Base-by-base conservation (phyloP, 1,284 basidiomycete genomes). In the Grifola frondosa region DNA sequence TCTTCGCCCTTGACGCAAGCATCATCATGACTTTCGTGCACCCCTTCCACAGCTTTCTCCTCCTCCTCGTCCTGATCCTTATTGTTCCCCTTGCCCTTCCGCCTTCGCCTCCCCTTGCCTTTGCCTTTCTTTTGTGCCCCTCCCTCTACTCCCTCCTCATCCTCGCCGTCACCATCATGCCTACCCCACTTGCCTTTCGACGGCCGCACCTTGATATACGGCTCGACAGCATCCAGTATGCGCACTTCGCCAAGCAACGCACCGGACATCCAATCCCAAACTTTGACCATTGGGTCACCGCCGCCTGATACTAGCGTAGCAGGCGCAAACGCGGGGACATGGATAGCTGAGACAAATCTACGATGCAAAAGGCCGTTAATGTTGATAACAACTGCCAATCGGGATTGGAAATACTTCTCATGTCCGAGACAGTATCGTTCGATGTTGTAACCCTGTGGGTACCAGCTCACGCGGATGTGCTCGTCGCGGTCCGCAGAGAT, bases 401-500 rank as follows among this genome's bases (percentile, higher is more conserved):
- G n/a, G 10, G 21, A 17, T 13, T 5, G 11, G 9, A 70, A 81
- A 55, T 51, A 94, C 89, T 84, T 88, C 54, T 76, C 74, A 59
- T 91, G 87, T 6, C 92, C 93, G 29, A 94, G 75, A 49, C 92
- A 88, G 64, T 83, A 96, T 45, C 76, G 78, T 62, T 96, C 90
- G 44, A 96, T 87, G 25, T 80, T 78, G 54, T 86, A 88, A 11
- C 91, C 86, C 46, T 86, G 72, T 0, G 94, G 94, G 60, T 80
- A 97, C 77, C 88, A 81, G 57, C 88, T 92, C n/a, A 95, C 77
- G 40, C 94, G 77, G 40, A 97, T 86, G 61, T 97, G 94, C 61
- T 97, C 94, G 59, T 97, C 94, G 33, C 94, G 70, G 62, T 97
- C 94, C 0, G 90, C 86, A 0, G 91, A 91, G 53, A 96, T 75